Evolutionary conservation across 2,329 filamentous ascomycete genomes (phyloP).

Genomic region (Phyllosticta citriasiana): DNA sequence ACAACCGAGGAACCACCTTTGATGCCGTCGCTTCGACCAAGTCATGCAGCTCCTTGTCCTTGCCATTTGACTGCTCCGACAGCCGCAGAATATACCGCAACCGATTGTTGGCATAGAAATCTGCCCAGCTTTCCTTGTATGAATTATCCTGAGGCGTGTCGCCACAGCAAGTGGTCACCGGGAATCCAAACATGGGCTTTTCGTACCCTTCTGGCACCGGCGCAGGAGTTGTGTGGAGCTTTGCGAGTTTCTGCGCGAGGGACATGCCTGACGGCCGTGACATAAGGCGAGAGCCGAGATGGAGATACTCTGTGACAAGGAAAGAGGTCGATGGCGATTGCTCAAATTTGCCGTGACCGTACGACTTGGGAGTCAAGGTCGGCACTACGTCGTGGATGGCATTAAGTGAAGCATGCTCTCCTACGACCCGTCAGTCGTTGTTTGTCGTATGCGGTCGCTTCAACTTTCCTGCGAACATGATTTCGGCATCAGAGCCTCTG

Average conservation of each 20-base stretch:
- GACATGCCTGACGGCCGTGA: slow-evolving; percentile 37
- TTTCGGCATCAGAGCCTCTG: slow-evolving; percentile 45
- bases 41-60: slow-evolving; percentile 49
- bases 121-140: slow-evolving; percentile 65
- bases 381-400: slow-evolving; percentile 66
- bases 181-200: slow-evolving; percentile 68
- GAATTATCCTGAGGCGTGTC: slow-evolving; percentile 72
- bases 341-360: slow-evolving; percentile 57
- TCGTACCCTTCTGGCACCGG: slow-evolving; percentile 51
- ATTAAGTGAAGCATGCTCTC: slow-evolving; percentile 76
- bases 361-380: slow-evolving; percentile 62
- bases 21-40: slow-evolving; percentile 56
- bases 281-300: slow-evolving; percentile 33
- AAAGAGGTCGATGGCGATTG: slow-evolving; percentile 40
- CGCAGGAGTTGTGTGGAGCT: slow-evolving; percentile 66
- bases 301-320: slow-evolving; percentile 69
- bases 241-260: slow-evolving; percentile 67
- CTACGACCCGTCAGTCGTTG: slow-evolving; percentile 28
- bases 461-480: slow-evolving; percentile 59
- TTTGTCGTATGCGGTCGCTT: not conserved
- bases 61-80: slow-evolving; percentile 50
- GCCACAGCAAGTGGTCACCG: slow-evolving; percentile 76
- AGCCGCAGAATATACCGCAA: slow-evolving; percentile 54
- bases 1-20: slow-evolving; percentile 63
- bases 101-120: slow-evolving; percentile 74